Conservation (phyloP, 2,329 filamentous ascomycete genomes). For the Aspergillus jensenii region DNA sequence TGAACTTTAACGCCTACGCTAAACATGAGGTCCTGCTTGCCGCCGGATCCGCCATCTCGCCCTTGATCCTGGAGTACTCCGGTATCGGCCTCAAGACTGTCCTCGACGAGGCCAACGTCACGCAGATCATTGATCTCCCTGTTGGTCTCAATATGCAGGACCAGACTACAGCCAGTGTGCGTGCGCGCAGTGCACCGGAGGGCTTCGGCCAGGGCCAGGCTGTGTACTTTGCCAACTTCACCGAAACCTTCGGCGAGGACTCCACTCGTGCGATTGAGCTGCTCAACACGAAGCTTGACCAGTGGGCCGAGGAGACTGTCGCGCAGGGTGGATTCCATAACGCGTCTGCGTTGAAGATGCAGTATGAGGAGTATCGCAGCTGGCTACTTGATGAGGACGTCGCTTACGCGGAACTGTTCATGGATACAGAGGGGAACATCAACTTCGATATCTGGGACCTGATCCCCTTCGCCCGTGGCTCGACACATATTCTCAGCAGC, state of each 20-base stretch:
- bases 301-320: slow-evolving; percentile 29
- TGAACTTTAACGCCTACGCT: slow-evolving; percentile 22
- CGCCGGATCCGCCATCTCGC: slow-evolving; percentile 27
- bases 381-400: slow-evolving; percentile 29
- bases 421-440: slow-evolving; percentile 25
- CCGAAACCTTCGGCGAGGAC: slow-evolving; percentile 25
- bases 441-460: slow-evolving; percentile 30
- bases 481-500: slow-evolving; percentile 19
- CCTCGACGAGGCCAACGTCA: slow-evolving; percentile 16
- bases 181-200: slow-evolving; percentile 7
- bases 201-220: slow-evolving; percentile 27
- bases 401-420: slow-evolving; percentile 27
- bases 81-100: slow-evolving; percentile 26
- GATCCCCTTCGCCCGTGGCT: slow-evolving; percentile 31
- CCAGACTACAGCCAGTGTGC: slow-evolving; percentile 27
- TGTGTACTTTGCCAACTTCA: slow-evolving; percentile 29
- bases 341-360: slow-evolving; percentile 21
- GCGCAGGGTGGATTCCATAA: slow-evolving; percentile 28
- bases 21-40: slow-evolving; percentile 29
- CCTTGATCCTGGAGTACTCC: slow-evolving; percentile 28
- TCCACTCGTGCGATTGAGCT: slow-evolving; percentile 16
- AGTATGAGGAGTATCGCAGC: slow-evolving; percentile 29
- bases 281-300: slow-evolving; percentile 24
- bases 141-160: slow-evolving; percentile 33
- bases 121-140: slow-evolving; percentile 25